A percentile compares a stretch with the other conserved stretches of the same genome.
These are phyloP conservation scores for Ogataea paraovalis DNA, from an alignment of 805 yeast species.

Conservation along the genomic window DNA sequence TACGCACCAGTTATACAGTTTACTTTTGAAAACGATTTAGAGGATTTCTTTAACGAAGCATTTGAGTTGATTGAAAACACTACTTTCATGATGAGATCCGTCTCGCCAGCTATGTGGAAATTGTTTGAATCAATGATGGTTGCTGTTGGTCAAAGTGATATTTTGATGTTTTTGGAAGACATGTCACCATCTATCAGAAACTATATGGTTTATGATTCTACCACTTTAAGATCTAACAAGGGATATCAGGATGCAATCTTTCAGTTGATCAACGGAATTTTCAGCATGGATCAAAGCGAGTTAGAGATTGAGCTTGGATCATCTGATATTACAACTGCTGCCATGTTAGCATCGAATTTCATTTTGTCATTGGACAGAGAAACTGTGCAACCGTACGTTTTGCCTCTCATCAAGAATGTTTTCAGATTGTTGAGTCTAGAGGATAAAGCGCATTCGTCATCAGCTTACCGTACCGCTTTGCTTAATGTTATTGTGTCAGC, in stretches of 20 bases:
- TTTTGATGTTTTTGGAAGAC: slow-evolving; percentile 71
- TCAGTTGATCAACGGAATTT: slow-evolving; percentile 44
- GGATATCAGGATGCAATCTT: slow-evolving; percentile 46
- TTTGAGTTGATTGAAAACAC: slow-evolving; percentile 78
- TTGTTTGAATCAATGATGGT: slow-evolving; percentile 49
- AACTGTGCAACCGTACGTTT: slow-evolving; percentile 42
- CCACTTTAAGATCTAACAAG: slow-evolving; percentile 43
- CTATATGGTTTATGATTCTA: slow-evolving; percentile 56
- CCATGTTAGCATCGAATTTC: slow-evolving; percentile 62
- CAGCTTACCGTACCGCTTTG: slow-evolving; percentile 38
- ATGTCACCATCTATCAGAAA: slow-evolving; percentile 69
- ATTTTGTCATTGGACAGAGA: slow-evolving; percentile 51
- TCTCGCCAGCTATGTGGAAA: slow-evolving; percentile 74
- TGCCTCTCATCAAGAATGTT: slow-evolving; percentile 41
- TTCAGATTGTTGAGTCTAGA: slow-evolving; percentile 35
- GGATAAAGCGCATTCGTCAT: slow-evolving; percentile 28
- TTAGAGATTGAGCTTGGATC: slow-evolving; percentile 50
- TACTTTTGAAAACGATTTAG: slow-evolving; percentile 60
- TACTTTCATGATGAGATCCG: slow-evolving; percentile 55
- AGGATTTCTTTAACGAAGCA: slow-evolving; percentile 79
- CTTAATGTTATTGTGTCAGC: slow-evolving; percentile 62
- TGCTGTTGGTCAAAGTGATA: slow-evolving; percentile 39
- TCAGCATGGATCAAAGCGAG: slow-evolving; percentile 27
- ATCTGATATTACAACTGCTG: slow-evolving; percentile 54
- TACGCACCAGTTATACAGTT: slow-evolving; percentile 70